Evolutionary conservation across 1,139 yeast genomes (phyloP).

Genomic region (Protomyces macrosporus): DNA sequence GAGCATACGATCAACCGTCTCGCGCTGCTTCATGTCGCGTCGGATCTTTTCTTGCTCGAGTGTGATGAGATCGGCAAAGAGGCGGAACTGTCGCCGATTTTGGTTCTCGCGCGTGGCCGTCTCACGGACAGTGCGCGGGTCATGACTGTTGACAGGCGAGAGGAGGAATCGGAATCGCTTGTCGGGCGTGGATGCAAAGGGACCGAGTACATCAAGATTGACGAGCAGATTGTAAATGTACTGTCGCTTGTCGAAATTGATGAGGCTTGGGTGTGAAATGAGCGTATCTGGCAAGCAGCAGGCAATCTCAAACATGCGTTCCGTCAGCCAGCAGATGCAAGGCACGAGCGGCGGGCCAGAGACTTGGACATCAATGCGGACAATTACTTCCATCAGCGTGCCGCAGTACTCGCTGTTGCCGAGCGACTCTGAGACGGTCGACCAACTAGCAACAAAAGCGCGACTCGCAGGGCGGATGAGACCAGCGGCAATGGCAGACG

Average conservation of each 20-base stretch:
- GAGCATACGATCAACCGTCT: constrained; percentile 41
- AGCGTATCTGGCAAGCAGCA: constrained; percentile 65
- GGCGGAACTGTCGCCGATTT: neutral
- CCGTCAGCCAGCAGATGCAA: constrained; percentile 76
- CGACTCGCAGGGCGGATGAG: constrained; percentile 78
- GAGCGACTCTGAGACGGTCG: constrained; percentile 48
- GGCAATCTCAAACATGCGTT: constrained; percentile 57
- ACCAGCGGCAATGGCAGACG: constrained; percentile 70
- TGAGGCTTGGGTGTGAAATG: constrained; percentile 51
- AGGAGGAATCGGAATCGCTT: constrained; percentile 7
- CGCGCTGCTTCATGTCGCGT: constrained; percentile 49
- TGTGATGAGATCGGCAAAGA: constrained; percentile 45
- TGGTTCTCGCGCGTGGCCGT: constrained; percentile 13
- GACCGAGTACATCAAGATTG: constrained; percentile 41
- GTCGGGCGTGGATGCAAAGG: neutral
- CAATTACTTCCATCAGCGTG: constrained; percentile 6
- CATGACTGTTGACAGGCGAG: constrained; percentile 4
- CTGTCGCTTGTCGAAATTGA: constrained; percentile 65
- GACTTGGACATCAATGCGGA: constrained; percentile 27
- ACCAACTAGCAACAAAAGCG: constrained; percentile 61
- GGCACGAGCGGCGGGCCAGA: constrained; percentile 49
- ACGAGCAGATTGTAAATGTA: constrained; percentile 53
- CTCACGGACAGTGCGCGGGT: constrained; percentile 31
- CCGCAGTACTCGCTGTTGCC: constrained; percentile 33
- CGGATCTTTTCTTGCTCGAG: constrained; percentile 50